Conservation (phyloP, 495 filamentous ascomycete species). For the Glonium stellatum region DNA sequence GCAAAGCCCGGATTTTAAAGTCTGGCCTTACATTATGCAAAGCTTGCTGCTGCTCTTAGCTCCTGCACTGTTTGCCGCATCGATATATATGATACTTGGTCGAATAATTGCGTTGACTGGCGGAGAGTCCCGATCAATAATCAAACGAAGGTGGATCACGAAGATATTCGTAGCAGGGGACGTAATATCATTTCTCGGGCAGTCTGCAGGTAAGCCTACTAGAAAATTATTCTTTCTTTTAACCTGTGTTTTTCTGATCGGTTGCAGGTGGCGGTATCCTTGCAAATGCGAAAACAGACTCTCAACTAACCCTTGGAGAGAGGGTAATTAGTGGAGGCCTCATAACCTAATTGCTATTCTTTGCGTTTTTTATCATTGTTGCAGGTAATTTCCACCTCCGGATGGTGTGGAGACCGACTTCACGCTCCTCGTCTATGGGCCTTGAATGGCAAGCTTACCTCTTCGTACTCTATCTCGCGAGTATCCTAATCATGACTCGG, state of each 20-base stretch:
- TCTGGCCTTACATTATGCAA: conserved; percentile 32
- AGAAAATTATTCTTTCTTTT: background rate
- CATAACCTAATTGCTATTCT: conserved; percentile 15
- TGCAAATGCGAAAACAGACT: conserved; percentile 39
- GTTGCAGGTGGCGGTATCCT: conserved; percentile 36
- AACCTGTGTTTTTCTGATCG: conserved; percentile 3
- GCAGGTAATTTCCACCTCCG: too few relatives aligned
- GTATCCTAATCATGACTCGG: conserved; percentile 51
- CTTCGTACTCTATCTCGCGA: conserved; percentile 45
- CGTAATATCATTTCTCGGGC: conserved; percentile 38
- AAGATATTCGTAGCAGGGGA: conserved; percentile 41
- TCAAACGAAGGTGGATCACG: conserved; percentile 35
- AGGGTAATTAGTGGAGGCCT: conserved; percentile 8
- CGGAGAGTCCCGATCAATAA: conserved; percentile 36
- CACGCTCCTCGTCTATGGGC: too few relatives aligned
- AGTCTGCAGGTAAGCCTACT: conserved; percentile 38
- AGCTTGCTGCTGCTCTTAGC: conserved; percentile 7
- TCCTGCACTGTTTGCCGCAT: conserved; percentile 29
- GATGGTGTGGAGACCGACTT: too few relatives aligned
- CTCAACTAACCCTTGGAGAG: conserved; percentile 35
- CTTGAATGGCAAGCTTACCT: conserved; percentile 45
- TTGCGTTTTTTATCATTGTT: too few relatives aligned
- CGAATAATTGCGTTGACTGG: conserved; percentile 35
- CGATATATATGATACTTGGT: conserved; percentile 40
- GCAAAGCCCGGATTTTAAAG: conserved; percentile 8